These are phyloP conservation scores for Penicillium concentricum DNA, from an alignment of 2,329 filamentous ascomycete genomes.

Conservation along the genomic window DNA sequence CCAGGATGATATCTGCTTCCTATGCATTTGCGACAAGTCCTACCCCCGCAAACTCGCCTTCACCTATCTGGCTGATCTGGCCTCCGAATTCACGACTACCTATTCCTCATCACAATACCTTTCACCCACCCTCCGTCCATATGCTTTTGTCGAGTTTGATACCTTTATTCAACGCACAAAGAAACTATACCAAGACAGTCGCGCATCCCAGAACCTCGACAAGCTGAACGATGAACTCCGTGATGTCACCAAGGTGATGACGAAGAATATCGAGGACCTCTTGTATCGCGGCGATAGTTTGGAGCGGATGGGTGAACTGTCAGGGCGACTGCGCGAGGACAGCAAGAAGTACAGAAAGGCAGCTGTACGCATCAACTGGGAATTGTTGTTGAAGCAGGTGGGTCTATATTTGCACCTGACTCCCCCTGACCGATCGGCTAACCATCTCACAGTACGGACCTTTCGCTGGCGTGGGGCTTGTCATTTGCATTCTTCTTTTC, in stretches of 20 bases:
- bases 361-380: slow-evolving; percentile 96
- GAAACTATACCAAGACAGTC: slow-evolving; percentile 88
- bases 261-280: slow-evolving; percentile 98
- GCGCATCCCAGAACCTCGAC: slow-evolving; percentile 88
- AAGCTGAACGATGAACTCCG: slow-evolving; percentile 95
- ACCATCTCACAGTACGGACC: slow-evolving; percentile 69
- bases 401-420: slow-evolving; percentile 21
- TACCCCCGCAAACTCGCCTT: slow-evolving; percentile 98
- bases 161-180: slow-evolving; percentile 93
- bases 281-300: slow-evolving; percentile 91
- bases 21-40: slow-evolving; percentile 87
- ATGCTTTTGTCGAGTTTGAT: slow-evolving; percentile 97
- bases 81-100: slow-evolving; percentile 83
- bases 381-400: slow-evolving; percentile 85
- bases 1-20: slow-evolving; percentile 77
- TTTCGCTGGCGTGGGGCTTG: slow-evolving; percentile 74
- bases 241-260: slow-evolving; percentile 99
- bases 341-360: slow-evolving; percentile 91
- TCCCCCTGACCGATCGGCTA: slow-evolving; percentile 17
- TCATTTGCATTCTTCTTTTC: slow-evolving; percentile 84
- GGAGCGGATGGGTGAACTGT: slow-evolving; percentile 96
- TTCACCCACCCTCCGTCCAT: slow-evolving; percentile 74
- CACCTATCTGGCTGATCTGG: slow-evolving; percentile 92
- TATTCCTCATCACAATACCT: slow-evolving; percentile 75
- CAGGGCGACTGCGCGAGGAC: slow-evolving; percentile 81